These are phyloP conservation scores for Colletotrichum somersetense DNA, from an alignment of 2,329 filamentous ascomycete species.

Conservation along the genomic window DNA sequence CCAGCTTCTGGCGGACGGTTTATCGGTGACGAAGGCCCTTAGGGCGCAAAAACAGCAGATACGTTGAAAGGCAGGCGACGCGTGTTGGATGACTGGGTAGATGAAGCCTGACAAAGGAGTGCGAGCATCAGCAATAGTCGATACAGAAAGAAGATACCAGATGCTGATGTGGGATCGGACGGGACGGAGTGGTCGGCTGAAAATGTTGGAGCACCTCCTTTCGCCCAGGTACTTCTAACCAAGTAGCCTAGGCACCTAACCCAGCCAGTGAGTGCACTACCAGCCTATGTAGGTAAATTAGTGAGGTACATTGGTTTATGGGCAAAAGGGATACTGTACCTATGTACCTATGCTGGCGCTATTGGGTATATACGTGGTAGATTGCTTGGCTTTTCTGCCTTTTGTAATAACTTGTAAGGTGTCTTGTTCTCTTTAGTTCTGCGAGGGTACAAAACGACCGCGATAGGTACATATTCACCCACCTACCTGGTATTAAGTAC, in stretches of 20 bases:
- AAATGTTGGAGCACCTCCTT: constrained; percentile 22
- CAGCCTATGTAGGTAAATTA: background rate
- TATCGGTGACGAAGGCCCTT: background rate
- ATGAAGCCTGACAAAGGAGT: constrained; percentile 7
- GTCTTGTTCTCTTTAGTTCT: constrained; percentile 10
- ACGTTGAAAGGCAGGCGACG: constrained; percentile 12
- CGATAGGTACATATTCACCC: constrained; percentile 6
- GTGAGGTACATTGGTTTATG: background rate
- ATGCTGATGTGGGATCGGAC: constrained; percentile 32
- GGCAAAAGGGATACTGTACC: background rate
- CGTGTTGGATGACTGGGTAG: constrained; percentile 11
- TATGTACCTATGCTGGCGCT: background rate
- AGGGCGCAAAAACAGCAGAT: constrained; percentile 1
- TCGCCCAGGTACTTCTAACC: background rate
- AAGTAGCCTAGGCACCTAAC: background rate
- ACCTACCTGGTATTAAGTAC: background rate
- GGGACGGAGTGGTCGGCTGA: constrained; percentile 25
- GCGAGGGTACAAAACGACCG: background rate
- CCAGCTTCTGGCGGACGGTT: background rate
- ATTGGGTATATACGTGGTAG: background rate
- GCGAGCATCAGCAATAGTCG: constrained; percentile 15
- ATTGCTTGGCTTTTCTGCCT: constrained; percentile 25
- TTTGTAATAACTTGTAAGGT: background rate
- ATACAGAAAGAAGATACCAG: constrained; percentile 24
- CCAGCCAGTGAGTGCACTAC: background rate